Conservation (phyloP, 306 rosid species). For the Oemleria cerasiformis region DNA sequence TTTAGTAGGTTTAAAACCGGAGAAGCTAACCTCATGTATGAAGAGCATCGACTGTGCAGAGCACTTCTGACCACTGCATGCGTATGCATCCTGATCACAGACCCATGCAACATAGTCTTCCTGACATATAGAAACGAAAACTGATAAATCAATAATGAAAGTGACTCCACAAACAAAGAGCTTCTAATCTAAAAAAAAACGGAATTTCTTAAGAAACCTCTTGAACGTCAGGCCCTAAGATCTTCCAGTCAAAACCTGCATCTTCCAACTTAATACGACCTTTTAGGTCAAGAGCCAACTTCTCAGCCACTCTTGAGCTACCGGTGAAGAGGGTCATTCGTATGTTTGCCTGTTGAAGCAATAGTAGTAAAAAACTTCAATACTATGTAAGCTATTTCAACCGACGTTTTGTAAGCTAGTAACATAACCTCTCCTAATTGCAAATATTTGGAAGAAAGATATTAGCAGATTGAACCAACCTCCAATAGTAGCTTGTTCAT, state of each 20-base stretch:
- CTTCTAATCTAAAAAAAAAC: slow-evolving; percentile 11
- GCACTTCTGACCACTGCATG: slow-evolving; percentile 99
- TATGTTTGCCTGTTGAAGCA: slow-evolving; percentile 65
- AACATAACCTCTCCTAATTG: not conserved
- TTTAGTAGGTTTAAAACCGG: slow-evolving; percentile 11
- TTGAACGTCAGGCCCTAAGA: slow-evolving; percentile 91
- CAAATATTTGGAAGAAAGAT: not conserved
- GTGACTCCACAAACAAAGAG: slow-evolving; percentile 12
- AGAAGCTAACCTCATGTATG: slow-evolving; percentile 80
- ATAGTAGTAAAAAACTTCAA: slow-evolving; percentile 13
- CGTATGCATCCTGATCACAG: slow-evolving; percentile 98
- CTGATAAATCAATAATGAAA: slow-evolving; percentile 15
- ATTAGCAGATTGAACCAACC: slow-evolving; percentile 44
- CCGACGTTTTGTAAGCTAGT: slow-evolving; percentile 1
- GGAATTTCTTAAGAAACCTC: slow-evolving; percentile 51
- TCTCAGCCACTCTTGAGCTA: slow-evolving; percentile 98
- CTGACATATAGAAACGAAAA: slow-evolving; percentile 44
- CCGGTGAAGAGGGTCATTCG: slow-evolving; percentile 97
- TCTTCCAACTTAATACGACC: slow-evolving; percentile 93
- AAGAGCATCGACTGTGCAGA: slow-evolving; percentile 86
- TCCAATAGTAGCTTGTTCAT: slow-evolving; percentile 83
- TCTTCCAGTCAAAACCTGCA: slow-evolving; percentile 99
- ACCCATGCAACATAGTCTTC: slow-evolving; percentile 93
- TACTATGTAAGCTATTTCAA: slow-evolving; percentile 7
- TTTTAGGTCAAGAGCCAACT: slow-evolving; percentile 72